These are phyloP conservation scores for Exophiala spinifera DNA, from an alignment of 2,329 filamentous ascomycete genomes.

Conservation along the genomic window DNA sequence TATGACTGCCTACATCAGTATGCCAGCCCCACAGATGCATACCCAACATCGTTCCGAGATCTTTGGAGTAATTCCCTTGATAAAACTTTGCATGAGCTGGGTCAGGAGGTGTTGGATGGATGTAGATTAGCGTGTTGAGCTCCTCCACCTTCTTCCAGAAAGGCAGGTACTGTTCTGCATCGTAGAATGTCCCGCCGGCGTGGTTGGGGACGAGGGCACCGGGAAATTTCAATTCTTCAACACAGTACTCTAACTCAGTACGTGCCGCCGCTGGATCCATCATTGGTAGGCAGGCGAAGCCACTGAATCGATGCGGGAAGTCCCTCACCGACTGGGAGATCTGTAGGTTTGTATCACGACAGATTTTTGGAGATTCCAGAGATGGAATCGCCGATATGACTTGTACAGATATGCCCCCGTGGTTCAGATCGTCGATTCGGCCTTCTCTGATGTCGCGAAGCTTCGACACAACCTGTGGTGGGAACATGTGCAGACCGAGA, in stretches of 20 bases:
- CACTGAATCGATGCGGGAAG: conserved; percentile 38
- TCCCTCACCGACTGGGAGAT: conserved; percentile 31
- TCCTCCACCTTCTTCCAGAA: conserved; percentile 43
- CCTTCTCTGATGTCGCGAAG: conserved; percentile 1
- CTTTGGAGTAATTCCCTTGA: not conserved
- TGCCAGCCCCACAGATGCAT: conserved; percentile 36
- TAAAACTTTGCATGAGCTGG: conserved; percentile 23
- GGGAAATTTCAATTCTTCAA: conserved; percentile 45
- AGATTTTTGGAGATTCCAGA: not conserved
- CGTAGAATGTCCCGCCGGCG: conserved; percentile 36
- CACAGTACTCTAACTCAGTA: conserved; percentile 36
- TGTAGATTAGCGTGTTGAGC: conserved; percentile 50
- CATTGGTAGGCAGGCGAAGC: conserved; percentile 44
- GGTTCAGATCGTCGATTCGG: conserved; percentile 8
- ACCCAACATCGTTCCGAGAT: not conserved
- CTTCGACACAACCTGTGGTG: not conserved
- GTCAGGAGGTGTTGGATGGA: conserved; percentile 47
- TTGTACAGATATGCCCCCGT: conserved; percentile 23
- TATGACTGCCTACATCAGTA: conserved; percentile 35
- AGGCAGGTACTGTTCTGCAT: conserved; percentile 41
- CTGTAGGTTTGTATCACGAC: conserved; percentile 7
- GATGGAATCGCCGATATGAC: conserved; percentile 6
- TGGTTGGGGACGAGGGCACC: conserved; percentile 48
- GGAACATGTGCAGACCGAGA: not conserved
- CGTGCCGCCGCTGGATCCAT: conserved; percentile 35